Evolutionary conservation across 148 eudicot species (phyloP).

Genomic region (Chenopodium suecicum): DNA sequence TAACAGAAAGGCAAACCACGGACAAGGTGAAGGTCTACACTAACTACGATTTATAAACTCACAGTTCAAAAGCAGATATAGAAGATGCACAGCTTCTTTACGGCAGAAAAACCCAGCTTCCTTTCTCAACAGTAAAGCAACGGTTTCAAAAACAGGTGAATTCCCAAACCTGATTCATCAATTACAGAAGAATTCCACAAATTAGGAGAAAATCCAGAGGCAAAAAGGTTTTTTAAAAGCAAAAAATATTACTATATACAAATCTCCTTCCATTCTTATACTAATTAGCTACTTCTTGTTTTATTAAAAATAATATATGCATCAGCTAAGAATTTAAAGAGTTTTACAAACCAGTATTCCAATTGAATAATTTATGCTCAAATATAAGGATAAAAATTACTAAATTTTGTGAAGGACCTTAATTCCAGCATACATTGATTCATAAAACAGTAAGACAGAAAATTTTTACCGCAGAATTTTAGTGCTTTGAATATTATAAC

Average conservation of each 20-base stretch:
- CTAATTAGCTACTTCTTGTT: not conserved
- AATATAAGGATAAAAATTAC: not conserved
- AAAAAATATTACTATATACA: not conserved
- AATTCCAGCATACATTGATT: not conserved
- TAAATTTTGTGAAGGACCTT: not conserved
- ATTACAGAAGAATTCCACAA: constrained; percentile 23
- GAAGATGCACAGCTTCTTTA: constrained; percentile 66
- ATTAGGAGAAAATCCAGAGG: not conserved
- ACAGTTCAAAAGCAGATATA: constrained; percentile 82
- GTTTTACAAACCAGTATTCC: not conserved
- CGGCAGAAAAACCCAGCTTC: constrained; percentile 64
- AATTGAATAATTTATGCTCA: not conserved
- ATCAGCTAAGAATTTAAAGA: not conserved
- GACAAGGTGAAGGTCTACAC: not conserved
- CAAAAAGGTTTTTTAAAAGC: not conserved
- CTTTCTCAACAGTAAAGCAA: constrained; percentile 57
- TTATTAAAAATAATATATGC: not conserved
- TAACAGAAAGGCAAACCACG: not conserved
- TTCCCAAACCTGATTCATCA: constrained; percentile 57
- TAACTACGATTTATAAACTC: constrained; percentile 26
- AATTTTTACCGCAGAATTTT: not conserved
- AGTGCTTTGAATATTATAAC: not conserved
- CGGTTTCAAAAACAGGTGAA: constrained; percentile 44
- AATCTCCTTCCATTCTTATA: not conserved
- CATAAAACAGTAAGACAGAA: not conserved